Percentiles rank a stretch among this genome's conserved stretches.
phyloP scores from a whole-genome alignment of 805 yeast genomes.

The Cyberlindnera mycetangii region DNA sequence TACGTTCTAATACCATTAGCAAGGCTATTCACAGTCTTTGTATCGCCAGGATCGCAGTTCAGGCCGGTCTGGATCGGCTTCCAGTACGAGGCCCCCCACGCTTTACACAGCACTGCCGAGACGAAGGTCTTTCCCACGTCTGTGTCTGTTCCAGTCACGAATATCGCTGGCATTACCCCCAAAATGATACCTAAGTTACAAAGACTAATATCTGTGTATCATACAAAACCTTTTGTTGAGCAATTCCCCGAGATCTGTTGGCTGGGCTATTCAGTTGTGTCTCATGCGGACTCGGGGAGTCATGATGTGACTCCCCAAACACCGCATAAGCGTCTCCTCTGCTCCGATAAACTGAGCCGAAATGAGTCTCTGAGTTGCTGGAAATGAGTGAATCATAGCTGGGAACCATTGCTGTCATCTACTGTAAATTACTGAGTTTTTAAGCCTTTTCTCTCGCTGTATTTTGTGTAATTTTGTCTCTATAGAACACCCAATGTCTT shows the following conservation, averaged over 20 bases:
- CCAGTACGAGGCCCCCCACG: conserved; percentile 31
- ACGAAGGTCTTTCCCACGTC: conserved; percentile 34
- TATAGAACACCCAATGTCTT: no score
- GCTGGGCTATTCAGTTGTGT: no score
- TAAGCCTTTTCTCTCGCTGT: not conserved
- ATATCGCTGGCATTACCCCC: conserved; percentile 14
- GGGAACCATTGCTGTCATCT: no score
- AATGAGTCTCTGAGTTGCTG: no score
- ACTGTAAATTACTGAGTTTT: no score
- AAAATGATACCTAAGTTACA: not conserved
- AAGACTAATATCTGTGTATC: not conserved
- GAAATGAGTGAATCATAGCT: no score
- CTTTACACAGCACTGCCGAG: conserved; percentile 25
- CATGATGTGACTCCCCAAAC: not conserved
- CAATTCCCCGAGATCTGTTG: no score
- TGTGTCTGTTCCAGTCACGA: conserved; percentile 34
- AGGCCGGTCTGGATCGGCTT: conserved; percentile 33
- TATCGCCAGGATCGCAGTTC: conserved; percentile 29
- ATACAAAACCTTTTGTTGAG: not conserved
- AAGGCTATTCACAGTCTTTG: conserved; percentile 17
- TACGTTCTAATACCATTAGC: conserved; percentile 2
- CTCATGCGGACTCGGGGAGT: no score
- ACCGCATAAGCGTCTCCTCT: no score
- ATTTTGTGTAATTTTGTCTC: no score
- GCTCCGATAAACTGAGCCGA: no score